Percentiles rank a stretch among this genome's conserved stretches.
Evolutionary conservation across 2,329 filamentous ascomycete species (phyloP).

Genomic region (Tolypocladium amazonense): DNA sequence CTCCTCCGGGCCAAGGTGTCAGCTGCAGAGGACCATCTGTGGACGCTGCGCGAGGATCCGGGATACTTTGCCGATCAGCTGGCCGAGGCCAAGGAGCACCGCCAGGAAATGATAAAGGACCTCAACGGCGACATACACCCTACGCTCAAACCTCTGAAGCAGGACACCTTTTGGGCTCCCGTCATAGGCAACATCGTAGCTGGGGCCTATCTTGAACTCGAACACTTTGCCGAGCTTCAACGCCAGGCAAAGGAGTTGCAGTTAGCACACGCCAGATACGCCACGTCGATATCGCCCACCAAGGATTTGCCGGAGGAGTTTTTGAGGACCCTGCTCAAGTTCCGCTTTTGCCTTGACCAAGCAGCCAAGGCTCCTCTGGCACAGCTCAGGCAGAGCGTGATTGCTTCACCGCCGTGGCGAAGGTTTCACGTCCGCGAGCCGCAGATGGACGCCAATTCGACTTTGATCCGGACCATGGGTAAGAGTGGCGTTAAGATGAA

Average conservation of each 20-base stretch:
- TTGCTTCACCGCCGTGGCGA: slow-evolving; percentile 30
- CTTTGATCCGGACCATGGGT: slow-evolving; percentile 10
- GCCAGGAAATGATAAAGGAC: slow-evolving; percentile 32
- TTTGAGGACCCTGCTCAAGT: slow-evolving; percentile 25
- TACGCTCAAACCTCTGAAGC: slow-evolving; percentile 4
- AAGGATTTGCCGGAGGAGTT: slow-evolving; percentile 21
- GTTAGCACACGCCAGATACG: slow-evolving; percentile 21
- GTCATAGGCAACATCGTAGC: slow-evolving; percentile 22
- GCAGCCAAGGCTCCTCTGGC: slow-evolving; percentile 17
- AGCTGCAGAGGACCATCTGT: slow-evolving; percentile 41
- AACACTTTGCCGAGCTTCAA: slow-evolving; percentile 27
- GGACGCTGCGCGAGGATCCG: slow-evolving; percentile 47
- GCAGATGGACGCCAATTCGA: slow-evolving; percentile 8
- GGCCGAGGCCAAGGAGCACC: slow-evolving; percentile 33
- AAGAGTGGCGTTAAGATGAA: slow-evolving; percentile 9
- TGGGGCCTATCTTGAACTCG: slow-evolving; percentile 22
- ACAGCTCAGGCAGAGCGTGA: neutral
- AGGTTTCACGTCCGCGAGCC: slow-evolving; percentile 19
- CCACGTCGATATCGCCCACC: slow-evolving; percentile 15
- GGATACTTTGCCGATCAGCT: slow-evolving; percentile 39
- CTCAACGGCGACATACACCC: slow-evolving; percentile 18
- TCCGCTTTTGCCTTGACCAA: slow-evolving; percentile 24
- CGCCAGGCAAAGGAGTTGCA: slow-evolving; percentile 15
- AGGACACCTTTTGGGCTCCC: slow-evolving; percentile 24
- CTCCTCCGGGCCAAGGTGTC: slow-evolving; percentile 30